Evolutionary conservation across 1,139 yeast species (phyloP).

Genomic region (Scheffersomyces lignicola): DNA sequence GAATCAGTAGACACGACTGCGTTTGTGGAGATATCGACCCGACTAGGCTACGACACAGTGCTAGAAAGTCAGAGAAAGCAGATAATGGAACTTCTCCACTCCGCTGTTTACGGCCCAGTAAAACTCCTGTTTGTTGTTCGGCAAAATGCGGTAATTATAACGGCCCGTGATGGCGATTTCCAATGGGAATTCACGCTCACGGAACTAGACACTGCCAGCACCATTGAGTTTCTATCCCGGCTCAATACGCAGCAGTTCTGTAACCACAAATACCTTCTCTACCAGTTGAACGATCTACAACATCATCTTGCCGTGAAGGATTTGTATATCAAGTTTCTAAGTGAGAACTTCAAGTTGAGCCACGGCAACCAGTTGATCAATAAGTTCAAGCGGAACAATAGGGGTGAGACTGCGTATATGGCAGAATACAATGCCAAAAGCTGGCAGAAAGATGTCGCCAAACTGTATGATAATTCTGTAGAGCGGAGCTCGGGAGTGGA

Average conservation of each 20-base stretch:
- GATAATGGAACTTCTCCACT: neutral
- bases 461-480: too few relatives aligned
- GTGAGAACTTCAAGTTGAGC: slow-evolving; percentile 37
- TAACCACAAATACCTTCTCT: slow-evolving; percentile 21
- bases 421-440: slow-evolving; percentile 15
- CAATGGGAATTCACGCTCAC: slow-evolving; percentile 25
- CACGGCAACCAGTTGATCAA: slow-evolving; percentile 36
- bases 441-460: slow-evolving; percentile 16
- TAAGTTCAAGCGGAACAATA: slow-evolving; percentile 24
- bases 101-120: neutral
- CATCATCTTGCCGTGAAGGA: slow-evolving; percentile 30
- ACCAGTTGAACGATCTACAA: slow-evolving; percentile 22
- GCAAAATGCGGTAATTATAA: neutral
- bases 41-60: slow-evolving; percentile 25
- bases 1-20: slow-evolving; percentile 19
- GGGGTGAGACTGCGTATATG: slow-evolving; percentile 12
- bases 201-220: slow-evolving; percentile 9
- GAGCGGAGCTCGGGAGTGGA: too few relatives aligned
- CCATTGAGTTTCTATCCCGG: slow-evolving; percentile 18
- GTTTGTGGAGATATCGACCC: slow-evolving; percentile 18
- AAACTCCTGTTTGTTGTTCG: neutral
- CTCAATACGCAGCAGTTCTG: slow-evolving; percentile 25
- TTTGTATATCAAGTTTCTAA: slow-evolving; percentile 31
- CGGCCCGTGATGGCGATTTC: slow-evolving; percentile 8
- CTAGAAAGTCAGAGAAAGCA: neutral